These are phyloP conservation scores for Ceratorhiza oryzae-sativae DNA, from an alignment of 1,284 basidiomycete species.

Conservation along the genomic window DNA sequence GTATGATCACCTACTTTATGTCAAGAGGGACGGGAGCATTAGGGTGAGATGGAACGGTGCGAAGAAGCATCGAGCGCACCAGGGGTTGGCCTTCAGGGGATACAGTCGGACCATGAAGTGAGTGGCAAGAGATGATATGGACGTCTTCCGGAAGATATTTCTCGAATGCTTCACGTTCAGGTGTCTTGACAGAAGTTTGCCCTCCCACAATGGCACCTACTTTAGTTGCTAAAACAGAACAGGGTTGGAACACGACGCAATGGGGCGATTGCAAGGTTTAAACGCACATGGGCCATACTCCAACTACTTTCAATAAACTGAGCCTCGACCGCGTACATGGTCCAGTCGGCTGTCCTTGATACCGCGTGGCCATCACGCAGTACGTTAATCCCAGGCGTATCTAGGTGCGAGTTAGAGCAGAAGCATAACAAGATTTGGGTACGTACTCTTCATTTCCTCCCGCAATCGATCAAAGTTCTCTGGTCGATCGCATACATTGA, in stretches of 20 bases:
- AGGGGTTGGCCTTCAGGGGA: conserved; percentile 91
- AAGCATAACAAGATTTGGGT: neutral
- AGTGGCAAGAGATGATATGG: conserved; percentile 92
- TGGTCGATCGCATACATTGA: conserved; percentile 91
- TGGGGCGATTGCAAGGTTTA: no score
- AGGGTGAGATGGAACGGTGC: neutral
- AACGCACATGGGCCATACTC: conserved; percentile 89
- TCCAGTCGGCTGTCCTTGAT: conserved; percentile 83
- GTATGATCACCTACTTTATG: conserved; percentile 77
- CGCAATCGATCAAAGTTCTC: conserved; percentile 74
- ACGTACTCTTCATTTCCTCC: conserved; percentile 67
- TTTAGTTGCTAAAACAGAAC: conserved; percentile 90
- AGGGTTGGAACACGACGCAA: no score
- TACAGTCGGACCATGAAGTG: conserved; percentile 92
- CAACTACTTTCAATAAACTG: conserved; percentile 87
- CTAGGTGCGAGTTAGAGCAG: conserved; percentile 48
- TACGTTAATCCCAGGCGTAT: conserved; percentile 66
- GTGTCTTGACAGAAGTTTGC: conserved; percentile 97
- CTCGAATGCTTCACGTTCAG: conserved; percentile 91
- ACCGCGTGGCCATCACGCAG: conserved; percentile 83
- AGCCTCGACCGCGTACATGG: conserved; percentile 95
- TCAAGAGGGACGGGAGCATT: conserved; percentile 3
- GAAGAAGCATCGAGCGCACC: conserved; percentile 57
- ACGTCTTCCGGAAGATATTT: conserved; percentile 85
- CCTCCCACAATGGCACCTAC: conserved; percentile 91